A percentile compares a stretch with the other conserved stretches of the same genome.
phyloP scores from a whole-genome alignment of 1,284 basidiomycete species.

The Cutaneotrichosporon cutaneum region DNA sequence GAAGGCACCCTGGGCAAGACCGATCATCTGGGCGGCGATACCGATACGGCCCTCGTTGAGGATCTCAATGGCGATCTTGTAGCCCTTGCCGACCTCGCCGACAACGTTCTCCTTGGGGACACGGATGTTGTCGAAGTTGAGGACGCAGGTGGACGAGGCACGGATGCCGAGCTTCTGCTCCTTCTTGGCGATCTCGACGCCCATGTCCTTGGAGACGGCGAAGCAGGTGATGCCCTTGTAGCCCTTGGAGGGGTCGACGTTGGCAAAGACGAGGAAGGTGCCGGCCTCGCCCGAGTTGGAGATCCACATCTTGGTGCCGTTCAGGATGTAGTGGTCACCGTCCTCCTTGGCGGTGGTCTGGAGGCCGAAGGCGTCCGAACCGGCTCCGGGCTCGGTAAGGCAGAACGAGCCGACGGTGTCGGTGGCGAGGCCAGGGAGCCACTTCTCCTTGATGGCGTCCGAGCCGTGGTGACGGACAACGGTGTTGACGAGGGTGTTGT shows the following conservation, averaged over 20 bases:
- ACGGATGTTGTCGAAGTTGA: constrained; percentile 93
- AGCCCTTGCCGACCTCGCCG: constrained; percentile 80
- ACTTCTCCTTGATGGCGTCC: constrained; percentile 81
- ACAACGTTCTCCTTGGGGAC: constrained; percentile 92
- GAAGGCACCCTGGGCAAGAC: constrained; percentile 95
- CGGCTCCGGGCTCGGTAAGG: constrained; percentile 86
- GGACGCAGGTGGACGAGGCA: constrained; percentile 93
- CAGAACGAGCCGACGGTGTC: constrained; percentile 92
- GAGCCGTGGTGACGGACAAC: constrained; percentile 85
- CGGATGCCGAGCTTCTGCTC: constrained; percentile 97
- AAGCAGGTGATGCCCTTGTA: constrained; percentile 99
- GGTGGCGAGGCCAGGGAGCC: constrained; percentile 78
- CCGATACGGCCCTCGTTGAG: constrained; percentile 97
- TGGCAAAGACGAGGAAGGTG: constrained; percentile 83
- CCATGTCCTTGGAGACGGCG: constrained; percentile 93
- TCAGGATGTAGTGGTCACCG: constrained; percentile 35
- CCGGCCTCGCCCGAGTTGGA: constrained; percentile 97
- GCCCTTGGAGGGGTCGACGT: constrained; percentile 88
- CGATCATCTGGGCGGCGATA: constrained; percentile 95
- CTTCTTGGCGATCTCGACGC: constrained; percentile 96
- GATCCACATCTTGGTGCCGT: constrained; percentile 95
- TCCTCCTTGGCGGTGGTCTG: constrained; percentile 89
- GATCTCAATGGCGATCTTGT: constrained; percentile 98
- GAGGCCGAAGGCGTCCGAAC: constrained; percentile 95
- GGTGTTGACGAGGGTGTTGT: constrained; percentile 97